Base-by-base conservation (phyloP, 1,284 basidiomycete species). In the Entoloma clypeatum region DNA sequence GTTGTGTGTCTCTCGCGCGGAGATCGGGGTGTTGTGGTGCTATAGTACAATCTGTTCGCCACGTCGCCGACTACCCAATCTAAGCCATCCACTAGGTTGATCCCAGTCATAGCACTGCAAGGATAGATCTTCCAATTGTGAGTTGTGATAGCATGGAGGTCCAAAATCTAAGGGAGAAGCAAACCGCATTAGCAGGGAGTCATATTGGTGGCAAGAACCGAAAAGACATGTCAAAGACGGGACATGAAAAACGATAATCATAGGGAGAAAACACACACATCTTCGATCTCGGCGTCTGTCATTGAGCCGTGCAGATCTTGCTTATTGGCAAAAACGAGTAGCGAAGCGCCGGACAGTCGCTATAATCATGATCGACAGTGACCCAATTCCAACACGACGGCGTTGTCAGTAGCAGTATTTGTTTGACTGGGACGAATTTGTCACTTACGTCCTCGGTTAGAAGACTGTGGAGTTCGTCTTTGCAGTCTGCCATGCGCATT, bases 321-420 rank as follows among this genome's bases (percentile, higher is more conserved):
- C 66, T 99, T 99, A 68, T 99, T 99, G n/a, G 96, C 96, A 61
- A 99, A 92, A 36, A 99, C 83, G 29, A 99, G 77, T 36, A 99
- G 75, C 11, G 93, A 95, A 30, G 95, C 95, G 13, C 95, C 94
- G 37, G 92, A 83, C 28, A 99, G 69, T 54, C 95, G 77, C 91
- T 98, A 56, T 51, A n/a, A n/a, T n/a, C n/a, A n/a, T n/a, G n/a
- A n/a, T n/a, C n/a, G n/a, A n/a, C n/a, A n/a, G n/a, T n/a, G n/a
- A n/a, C n/a, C n/a, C n/a, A n/a, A 43, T 45, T 35, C 48, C 29
- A 27, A 25, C 33, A 25, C 21, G 30, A n/a, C 30, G 22, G 34
- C 19, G 31, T 24, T 8, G 18, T 18, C 25, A 7, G 26, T 21
- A 17, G 19, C 28, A 8, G 18, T 36, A 10, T 11, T 17, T 25